Evolutionary conservation across 768 basidiomycete genomes (phyloP).

Genomic region (Lactarius indigo): DNA sequence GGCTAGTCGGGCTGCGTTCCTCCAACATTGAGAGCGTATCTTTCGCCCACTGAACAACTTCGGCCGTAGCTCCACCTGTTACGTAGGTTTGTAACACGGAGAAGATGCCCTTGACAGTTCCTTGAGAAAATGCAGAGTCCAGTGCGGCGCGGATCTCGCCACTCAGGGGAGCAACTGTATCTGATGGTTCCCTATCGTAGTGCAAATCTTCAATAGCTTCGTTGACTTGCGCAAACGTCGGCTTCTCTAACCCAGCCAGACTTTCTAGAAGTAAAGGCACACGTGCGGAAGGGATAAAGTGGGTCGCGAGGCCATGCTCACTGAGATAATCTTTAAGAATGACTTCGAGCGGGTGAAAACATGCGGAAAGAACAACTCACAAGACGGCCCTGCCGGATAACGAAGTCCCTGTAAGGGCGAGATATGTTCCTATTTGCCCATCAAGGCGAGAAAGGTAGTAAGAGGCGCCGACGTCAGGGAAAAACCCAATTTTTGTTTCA

Average conservation of each 20-base stretch:
- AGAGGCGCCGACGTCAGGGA: conserved; percentile 90
- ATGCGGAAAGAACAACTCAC: conserved; percentile 42
- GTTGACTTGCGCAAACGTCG: conserved; percentile 52
- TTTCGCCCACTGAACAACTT: conserved; percentile 69
- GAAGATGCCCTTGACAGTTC: conserved; percentile 71
- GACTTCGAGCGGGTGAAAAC: neutral
- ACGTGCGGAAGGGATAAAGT: conserved; percentile 78
- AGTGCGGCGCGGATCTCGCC: conserved; percentile 71
- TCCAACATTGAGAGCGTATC: conserved; percentile 60
- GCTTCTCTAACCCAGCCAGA: conserved; percentile 54
- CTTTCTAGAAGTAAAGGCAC: conserved; percentile 68
- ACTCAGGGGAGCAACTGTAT: conserved; percentile 48
- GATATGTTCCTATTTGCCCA: conserved; percentile 91
- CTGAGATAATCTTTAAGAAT: conserved; percentile 38
- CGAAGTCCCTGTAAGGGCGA: conserved; percentile 75
- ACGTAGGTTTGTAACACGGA: conserved; percentile 46
- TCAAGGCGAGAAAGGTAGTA: conserved; percentile 88
- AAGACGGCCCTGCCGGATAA: conserved; percentile 80
- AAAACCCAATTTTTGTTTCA: conserved; percentile 89
- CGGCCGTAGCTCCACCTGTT: conserved; percentile 37
- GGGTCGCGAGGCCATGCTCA: conserved; percentile 91
- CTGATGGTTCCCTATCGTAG: conserved; percentile 55
- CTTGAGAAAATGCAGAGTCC: conserved; percentile 71
- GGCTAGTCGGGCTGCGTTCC: conserved; percentile 83
- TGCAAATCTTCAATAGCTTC: conserved; percentile 63